phyloP scores from a whole-genome alignment of 148 eudicot species.

The Polygonum aviculare region DNA sequence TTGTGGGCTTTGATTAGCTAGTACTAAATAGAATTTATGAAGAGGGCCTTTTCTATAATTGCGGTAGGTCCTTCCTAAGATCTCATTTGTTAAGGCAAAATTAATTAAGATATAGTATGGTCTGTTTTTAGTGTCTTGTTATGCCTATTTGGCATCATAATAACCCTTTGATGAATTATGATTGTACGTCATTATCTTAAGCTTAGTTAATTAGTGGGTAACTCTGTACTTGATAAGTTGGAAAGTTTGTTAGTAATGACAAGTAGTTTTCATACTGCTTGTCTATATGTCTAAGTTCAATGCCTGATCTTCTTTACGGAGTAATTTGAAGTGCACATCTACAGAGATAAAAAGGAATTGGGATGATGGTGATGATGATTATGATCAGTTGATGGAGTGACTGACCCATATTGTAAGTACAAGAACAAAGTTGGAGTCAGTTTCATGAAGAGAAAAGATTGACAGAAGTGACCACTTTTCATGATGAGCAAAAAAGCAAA shows the following conservation, averaged over 20 bases:
- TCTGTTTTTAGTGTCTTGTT: not conserved
- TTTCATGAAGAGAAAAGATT: not conserved
- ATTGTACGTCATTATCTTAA: not conserved
- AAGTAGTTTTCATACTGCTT: slow-evolving; percentile 3
- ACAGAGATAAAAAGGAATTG: not conserved
- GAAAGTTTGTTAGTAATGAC: not conserved
- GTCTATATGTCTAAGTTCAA: not conserved
- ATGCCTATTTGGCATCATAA: not conserved
- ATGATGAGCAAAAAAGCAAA: not conserved
- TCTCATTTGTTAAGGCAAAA: not conserved
- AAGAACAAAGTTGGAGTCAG: slow-evolving; percentile 5
- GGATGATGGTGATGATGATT: not conserved
- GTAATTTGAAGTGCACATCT: not conserved
- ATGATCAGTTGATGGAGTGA: not conserved
- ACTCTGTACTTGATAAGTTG: slow-evolving; percentile 1
- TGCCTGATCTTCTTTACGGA: no score
- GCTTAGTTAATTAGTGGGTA: not conserved
- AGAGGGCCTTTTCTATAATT: not conserved
- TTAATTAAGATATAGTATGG: not conserved
- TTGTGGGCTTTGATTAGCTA: not conserved
- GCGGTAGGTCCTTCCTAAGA: not conserved
- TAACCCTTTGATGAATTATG: not conserved
- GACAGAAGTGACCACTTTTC: not conserved
- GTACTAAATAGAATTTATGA: not conserved
- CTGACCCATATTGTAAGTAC: not conserved